Conservation (phyloP, 306 rosid species). For the Abrus precatorius region DNA sequence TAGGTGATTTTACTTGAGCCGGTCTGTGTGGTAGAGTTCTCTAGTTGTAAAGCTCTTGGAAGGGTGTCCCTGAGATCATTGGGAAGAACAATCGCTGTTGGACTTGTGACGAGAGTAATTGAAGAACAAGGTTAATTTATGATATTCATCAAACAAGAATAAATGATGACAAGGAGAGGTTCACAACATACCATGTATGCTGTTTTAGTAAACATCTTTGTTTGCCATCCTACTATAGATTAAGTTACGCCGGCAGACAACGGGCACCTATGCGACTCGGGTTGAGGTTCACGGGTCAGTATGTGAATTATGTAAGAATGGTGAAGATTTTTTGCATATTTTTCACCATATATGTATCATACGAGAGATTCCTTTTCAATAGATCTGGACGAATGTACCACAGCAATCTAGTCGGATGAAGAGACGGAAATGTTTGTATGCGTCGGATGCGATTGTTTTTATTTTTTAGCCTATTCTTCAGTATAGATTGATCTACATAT, state of each 20-base stretch:
- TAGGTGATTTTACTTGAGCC: slow-evolving; percentile 79
- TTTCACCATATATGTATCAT: slow-evolving; percentile 53
- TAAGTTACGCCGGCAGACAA: slow-evolving; percentile 32
- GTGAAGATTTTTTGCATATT: slow-evolving; percentile 44
- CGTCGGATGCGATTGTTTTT: slow-evolving; percentile 14
- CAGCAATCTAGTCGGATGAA: slow-evolving; percentile 12
- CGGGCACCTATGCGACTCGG: slow-evolving; percentile 26
- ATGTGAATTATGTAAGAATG: slow-evolving; percentile 34
- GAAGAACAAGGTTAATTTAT: slow-evolving; percentile 54
- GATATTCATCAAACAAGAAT: slow-evolving; percentile 14
- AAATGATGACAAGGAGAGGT: slow-evolving; percentile 18
- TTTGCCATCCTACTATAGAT: slow-evolving; percentile 33
- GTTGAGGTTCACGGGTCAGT: slow-evolving; percentile 42
- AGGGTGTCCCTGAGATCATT: slow-evolving; percentile 82
- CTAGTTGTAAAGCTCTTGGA: slow-evolving; percentile 81
- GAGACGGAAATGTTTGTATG: slow-evolving; percentile 13
- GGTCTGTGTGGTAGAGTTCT: slow-evolving; percentile 80
- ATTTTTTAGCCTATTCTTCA: slow-evolving; percentile 27
- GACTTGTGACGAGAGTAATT: slow-evolving; percentile 76
- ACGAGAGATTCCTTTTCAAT: neutral
- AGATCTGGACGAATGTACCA: slow-evolving; percentile 5
- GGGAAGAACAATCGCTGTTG: slow-evolving; percentile 90
- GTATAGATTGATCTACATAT: neutral
- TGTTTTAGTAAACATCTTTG: slow-evolving; percentile 34
- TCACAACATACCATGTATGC: slow-evolving; percentile 28